Evolutionary conservation across 768 basidiomycete genomes (phyloP), one percentile per base, ranked within the genome.

Genomic region (Tulasnella sp.): DNA sequence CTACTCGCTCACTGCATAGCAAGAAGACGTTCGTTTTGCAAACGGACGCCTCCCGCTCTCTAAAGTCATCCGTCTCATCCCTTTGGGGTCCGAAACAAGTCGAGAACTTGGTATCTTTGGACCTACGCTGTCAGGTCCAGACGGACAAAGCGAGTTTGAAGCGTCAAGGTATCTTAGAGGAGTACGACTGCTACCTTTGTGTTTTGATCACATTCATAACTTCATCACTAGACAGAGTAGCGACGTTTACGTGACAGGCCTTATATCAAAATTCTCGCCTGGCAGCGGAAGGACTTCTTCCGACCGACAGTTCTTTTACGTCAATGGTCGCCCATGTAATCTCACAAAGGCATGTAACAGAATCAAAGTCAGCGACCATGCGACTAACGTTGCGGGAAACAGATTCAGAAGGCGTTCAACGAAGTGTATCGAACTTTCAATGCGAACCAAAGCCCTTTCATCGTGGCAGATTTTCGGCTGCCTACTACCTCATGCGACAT

Each of bases 341-440:
- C 83, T 91, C 9, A 80, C 83, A 19, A 95, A 92, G 83, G 94
- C 90, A 59, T 14, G 78, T 26, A 12, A 6, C 17, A 63, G 9
- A 32, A 32, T 35, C 52, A 1, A 59, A 14, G 3, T 22, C 16
- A 5, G 22, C 1, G 8, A 29, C 32, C 6, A 42, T 39, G 32
- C 44, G 37, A 36, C 64, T 29, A 11, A n/a, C 62, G 14, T 22
- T 6, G 59, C n/a, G n/a, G n/a, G n/a, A n/a, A n/a, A 26, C 75
- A 93, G 91, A 82, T 95, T 34, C 90, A 93, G 77, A 95, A 94
- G 77, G 89, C 88, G 0, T 86, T 97, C 81, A 97, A 97, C 77
- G 96, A 99, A 76, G 88, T 94, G 2, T 99, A 97, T 79, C 88
- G 90, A 68, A 85, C 88, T 0, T 96, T 95, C 82, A 89, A 89